phyloP scores from a whole-genome alignment of 176 grass and related monocot genomes.

The Calamus simplicifolius region DNA sequence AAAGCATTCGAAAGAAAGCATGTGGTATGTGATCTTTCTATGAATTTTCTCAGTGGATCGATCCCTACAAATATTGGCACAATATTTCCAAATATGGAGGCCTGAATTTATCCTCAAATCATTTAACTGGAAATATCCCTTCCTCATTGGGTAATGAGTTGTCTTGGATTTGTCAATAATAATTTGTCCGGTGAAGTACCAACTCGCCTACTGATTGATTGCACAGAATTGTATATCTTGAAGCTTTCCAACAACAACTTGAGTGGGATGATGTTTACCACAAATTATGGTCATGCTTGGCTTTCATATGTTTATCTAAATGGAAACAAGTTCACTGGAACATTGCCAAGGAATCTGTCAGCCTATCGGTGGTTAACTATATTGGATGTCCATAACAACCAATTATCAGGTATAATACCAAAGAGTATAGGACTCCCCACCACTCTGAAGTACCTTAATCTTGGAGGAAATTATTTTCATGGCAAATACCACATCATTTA shows the following conservation, averaged over 20 bases:
- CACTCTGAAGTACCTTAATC: neutral
- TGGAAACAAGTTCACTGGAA: constrained; percentile 5
- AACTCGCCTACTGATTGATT: neutral
- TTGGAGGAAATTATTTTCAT: neutral
- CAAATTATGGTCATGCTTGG: neutral
- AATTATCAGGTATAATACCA: too few species aligned
- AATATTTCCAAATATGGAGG: neutral
- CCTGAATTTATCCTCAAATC: constrained; percentile 16
- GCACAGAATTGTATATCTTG: neutral
- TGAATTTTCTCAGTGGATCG: constrained; percentile 5
- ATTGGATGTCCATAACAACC: too few species aligned
- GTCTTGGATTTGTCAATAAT: constrained; percentile 21
- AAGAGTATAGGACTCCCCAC: too few species aligned
- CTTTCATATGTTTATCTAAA: constrained; percentile 3
- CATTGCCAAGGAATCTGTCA: neutral
- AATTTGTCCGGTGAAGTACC: constrained; percentile 14
- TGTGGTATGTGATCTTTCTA: constrained; percentile 15
- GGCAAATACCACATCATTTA: neutral
- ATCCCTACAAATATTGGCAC: constrained; percentile 13
- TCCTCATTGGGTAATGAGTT: neutral
- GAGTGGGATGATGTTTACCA: neutral
- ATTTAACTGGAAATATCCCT: constrained; percentile 17
- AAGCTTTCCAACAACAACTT: constrained; percentile 7
- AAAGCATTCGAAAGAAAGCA: neutral
- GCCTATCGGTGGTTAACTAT: too few species aligned